A percentile compares a stretch with the other conserved stretches of the same genome.
Conservation (phyloP, 495 filamentous ascomycete species). For the Penicillium ucsense region DNA sequence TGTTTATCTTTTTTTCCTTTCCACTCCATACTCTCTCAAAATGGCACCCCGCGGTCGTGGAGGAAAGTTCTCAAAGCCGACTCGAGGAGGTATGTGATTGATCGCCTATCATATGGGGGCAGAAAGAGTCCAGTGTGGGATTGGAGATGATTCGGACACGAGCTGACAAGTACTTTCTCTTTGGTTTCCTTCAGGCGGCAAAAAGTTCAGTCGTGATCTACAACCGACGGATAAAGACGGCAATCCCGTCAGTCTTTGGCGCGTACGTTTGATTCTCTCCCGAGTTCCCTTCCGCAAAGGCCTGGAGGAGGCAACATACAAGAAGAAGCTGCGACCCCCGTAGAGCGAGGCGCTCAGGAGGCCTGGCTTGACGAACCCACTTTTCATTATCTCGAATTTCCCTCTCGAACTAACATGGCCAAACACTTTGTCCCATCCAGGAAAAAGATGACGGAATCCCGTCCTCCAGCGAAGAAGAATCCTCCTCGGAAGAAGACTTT, state of each 20-base stretch:
- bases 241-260: conserved; percentile 69
- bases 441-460: conserved; percentile 36
- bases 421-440: conserved; percentile 13
- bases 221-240: conserved; percentile 79
- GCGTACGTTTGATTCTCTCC: conserved; percentile 31
- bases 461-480: conserved; percentile 33
- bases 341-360: too few relatives aligned
- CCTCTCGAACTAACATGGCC: neutral
- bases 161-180: neutral
- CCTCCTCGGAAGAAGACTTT: conserved; percentile 28
- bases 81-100: conserved; percentile 65
- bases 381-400: neutral
- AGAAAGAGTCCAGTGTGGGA: neutral
- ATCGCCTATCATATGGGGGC: neutral
- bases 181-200: conserved; percentile 53
- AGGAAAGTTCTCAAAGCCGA: conserved; percentile 90
- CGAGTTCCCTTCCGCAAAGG: neutral
- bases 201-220: conserved; percentile 86
- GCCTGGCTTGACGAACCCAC: too few relatives aligned
- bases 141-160: too few relatives aligned
- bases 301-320: too few relatives aligned
- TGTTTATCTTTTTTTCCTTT: neutral
- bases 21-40: neutral
- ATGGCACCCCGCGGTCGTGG: conserved; percentile 58
- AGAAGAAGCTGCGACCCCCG: too few relatives aligned